Conservation (phyloP, 495 filamentous ascomycete genomes). For the Penicillium argentinense region DNA sequence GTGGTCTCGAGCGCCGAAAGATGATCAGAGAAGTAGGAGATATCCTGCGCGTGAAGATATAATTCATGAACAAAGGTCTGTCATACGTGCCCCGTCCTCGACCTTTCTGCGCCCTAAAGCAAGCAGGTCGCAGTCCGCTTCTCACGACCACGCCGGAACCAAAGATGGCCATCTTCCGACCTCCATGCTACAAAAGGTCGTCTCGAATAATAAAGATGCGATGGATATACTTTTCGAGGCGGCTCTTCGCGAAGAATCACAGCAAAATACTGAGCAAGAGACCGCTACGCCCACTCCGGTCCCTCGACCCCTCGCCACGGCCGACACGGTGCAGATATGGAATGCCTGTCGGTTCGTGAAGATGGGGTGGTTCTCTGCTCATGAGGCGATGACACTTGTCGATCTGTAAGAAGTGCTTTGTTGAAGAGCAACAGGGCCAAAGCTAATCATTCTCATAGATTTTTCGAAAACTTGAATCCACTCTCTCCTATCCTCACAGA, state of each 20-base stretch:
- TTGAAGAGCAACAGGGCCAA: not conserved
- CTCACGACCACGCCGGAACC: not conserved
- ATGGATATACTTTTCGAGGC: conserved; percentile 39
- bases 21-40: not conserved
- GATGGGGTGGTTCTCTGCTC: conserved; percentile 43
- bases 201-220: conserved; percentile 35
- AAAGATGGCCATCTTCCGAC: conserved; percentile 13
- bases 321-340: conserved; percentile 33
- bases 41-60: not conserved
- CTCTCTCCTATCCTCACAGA: conserved; percentile 39
- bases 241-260: conserved; percentile 16
- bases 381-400: conserved; percentile 30
- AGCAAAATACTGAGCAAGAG: not conserved
- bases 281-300: not conserved
- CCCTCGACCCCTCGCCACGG: conserved; percentile 6
- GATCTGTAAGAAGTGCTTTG: conserved; percentile 19
- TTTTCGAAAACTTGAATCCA: conserved; percentile 37
- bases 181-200: conserved; percentile 19
- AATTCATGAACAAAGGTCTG: not conserved
- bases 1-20: conserved; percentile 17
- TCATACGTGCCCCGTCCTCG: not conserved
- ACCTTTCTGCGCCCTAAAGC: not conserved
- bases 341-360: conserved; percentile 41
- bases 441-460: conserved; percentile 11
- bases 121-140: not conserved